Evolutionary conservation across 2,329 filamentous ascomycete genomes (phyloP).

Genomic region (Neurospora crassa): DNA sequence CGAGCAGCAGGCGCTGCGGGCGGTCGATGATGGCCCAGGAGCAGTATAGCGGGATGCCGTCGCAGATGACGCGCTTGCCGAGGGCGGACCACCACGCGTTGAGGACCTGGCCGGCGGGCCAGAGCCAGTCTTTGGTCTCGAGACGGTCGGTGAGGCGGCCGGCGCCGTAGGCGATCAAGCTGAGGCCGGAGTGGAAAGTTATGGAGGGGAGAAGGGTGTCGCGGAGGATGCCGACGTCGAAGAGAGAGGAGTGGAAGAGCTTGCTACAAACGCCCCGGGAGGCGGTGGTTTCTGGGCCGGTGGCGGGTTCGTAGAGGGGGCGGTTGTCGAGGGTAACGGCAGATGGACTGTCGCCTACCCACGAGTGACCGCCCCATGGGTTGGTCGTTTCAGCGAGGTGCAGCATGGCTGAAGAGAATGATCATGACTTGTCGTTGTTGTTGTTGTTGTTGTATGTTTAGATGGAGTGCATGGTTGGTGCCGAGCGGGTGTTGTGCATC

Average conservation of each 20-base stretch:
- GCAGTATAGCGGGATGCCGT: constrained; percentile 33
- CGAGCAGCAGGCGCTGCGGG: constrained; percentile 45
- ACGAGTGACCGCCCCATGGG: constrained; percentile 6
- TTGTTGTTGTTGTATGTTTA: neutral
- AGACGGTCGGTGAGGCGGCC: constrained; percentile 43
- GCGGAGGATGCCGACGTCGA: constrained; percentile 38
- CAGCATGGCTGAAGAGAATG: neutral
- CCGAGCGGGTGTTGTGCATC: neutral
- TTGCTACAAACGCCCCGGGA: neutral
- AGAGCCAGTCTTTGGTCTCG: constrained; percentile 52
- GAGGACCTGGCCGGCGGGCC: constrained; percentile 42
- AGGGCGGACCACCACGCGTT: constrained; percentile 54
- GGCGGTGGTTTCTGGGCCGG: neutral
- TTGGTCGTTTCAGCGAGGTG: constrained; percentile 3
- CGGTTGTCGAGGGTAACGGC: neutral
- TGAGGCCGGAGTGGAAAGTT: constrained; percentile 41
- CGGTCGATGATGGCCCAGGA: constrained; percentile 40
- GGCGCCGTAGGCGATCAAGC: constrained; percentile 40
- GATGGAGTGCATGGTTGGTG: neutral
- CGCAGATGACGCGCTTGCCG: constrained; percentile 35
- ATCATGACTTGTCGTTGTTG: neutral
- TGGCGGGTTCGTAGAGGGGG: neutral
- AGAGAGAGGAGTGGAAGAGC: constrained; percentile 4
- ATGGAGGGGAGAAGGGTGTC: constrained; percentile 45
- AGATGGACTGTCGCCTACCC: neutral